These are phyloP conservation scores for Didymella pinodella DNA, from an alignment of 2,329 filamentous ascomycete genomes.

Conservation along the genomic window DNA sequence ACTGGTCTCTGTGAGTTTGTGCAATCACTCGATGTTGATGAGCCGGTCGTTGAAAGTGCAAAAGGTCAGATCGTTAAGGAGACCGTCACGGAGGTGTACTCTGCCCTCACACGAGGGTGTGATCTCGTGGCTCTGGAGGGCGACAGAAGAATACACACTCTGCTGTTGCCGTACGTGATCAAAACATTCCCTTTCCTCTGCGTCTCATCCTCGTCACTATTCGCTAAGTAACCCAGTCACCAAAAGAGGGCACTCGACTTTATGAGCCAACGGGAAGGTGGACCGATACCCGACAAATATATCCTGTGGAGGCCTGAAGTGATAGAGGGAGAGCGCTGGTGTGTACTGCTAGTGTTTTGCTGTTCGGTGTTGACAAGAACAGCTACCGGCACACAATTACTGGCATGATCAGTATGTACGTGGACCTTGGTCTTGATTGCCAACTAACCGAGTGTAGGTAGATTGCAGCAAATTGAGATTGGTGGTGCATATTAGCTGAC, in stretches of 20 bases:
- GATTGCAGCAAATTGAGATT: constrained; percentile 33
- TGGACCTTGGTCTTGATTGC: too few relatives aligned
- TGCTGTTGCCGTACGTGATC: constrained; percentile 18
- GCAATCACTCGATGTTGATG: neutral
- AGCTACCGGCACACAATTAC: constrained; percentile 55
- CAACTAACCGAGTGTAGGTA: constrained; percentile 5
- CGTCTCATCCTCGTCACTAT: too few relatives aligned
- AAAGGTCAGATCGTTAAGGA: constrained; percentile 24
- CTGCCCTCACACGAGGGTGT: constrained; percentile 31
- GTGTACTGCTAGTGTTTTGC: too few relatives aligned
- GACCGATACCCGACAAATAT: constrained; percentile 40
- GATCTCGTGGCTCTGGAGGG: constrained; percentile 32
- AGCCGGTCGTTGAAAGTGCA: constrained; percentile 4
- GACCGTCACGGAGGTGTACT: constrained; percentile 31
- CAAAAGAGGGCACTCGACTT: constrained; percentile 43
- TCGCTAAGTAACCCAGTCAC: constrained; percentile 16
- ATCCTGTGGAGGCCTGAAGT: constrained; percentile 36
- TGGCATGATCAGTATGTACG: constrained; percentile 31
- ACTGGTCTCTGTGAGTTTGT: neutral
- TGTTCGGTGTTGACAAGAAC: neutral
- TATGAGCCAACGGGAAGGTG: constrained; percentile 42
- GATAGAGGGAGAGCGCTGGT: constrained; percentile 23
- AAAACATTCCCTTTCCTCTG: too few relatives aligned
- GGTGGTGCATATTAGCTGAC: constrained; percentile 63
- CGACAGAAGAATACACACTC: constrained; percentile 31